A percentile compares a stretch with the other conserved stretches of the same genome.
These are phyloP conservation scores for Lactifluus volemus DNA, from an alignment of 768 basidiomycete species.

Conservation along the genomic window DNA sequence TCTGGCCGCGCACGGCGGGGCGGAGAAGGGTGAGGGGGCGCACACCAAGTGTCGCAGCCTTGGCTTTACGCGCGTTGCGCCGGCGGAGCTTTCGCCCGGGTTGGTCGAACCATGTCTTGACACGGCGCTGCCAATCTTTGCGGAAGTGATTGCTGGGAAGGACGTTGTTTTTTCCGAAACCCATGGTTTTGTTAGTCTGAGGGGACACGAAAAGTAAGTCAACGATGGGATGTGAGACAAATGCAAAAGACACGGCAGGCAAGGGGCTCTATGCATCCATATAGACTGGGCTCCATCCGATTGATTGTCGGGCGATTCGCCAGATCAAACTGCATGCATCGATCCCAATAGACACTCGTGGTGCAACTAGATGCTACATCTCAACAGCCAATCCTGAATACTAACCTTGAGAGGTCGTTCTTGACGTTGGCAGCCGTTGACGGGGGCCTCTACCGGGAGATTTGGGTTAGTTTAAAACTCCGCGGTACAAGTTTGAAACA, in stretches of 20 bases:
- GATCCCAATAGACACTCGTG: neutral
- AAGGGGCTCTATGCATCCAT: constrained; percentile 6
- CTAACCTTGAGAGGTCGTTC: constrained; percentile 30
- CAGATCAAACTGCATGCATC: neutral
- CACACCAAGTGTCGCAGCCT: constrained; percentile 85
- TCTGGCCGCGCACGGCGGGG: constrained; percentile 93
- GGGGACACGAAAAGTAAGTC: constrained; percentile 13
- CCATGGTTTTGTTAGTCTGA: constrained; percentile 49
- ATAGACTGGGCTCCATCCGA: constrained; percentile 17
- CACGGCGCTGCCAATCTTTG: constrained; percentile 98
- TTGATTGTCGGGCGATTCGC: neutral
- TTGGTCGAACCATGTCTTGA: constrained; percentile 98
- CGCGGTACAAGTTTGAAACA: neutral
- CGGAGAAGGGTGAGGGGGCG: constrained; percentile 88
- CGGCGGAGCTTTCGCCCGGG: constrained; percentile 95
- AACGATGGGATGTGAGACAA: constrained; percentile 13
- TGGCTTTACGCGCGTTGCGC: constrained; percentile 84
- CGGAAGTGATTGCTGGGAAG: constrained; percentile 92
- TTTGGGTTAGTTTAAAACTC: constrained; percentile 18
- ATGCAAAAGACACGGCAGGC: neutral
- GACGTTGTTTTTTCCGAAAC: constrained; percentile 80
- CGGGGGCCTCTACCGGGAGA: neutral
- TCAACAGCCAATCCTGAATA: constrained; percentile 19
- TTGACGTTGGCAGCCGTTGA: constrained; percentile 23
- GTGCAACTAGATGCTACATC: neutral